Conservation (phyloP, 192 early-diverging fungal species). For the Linnemannia zychae region DNA sequence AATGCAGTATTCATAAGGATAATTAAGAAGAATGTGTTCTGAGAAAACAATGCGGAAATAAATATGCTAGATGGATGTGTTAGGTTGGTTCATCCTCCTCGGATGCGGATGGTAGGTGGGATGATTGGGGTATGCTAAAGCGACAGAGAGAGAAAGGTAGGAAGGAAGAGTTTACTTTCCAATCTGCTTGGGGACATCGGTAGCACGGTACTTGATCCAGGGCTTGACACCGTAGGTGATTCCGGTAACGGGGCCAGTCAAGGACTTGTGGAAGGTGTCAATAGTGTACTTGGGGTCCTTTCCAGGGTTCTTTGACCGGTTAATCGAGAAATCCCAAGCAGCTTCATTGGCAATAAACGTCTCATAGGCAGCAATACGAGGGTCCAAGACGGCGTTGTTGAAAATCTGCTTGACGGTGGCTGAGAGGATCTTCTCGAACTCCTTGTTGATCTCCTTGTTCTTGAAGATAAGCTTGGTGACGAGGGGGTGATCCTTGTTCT, state of each 20-base stretch:
- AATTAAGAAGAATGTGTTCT: background rate
- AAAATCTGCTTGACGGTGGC: conserved; percentile 24
- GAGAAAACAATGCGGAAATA: background rate
- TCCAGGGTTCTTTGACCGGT: conserved; percentile 42
- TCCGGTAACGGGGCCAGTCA: conserved; percentile 22
- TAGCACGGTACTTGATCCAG: conserved; percentile 27
- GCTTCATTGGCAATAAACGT: conserved; percentile 52
- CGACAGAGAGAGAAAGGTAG: background rate
- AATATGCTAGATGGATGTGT: background rate
- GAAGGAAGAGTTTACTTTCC: background rate
- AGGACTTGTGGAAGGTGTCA: conserved; percentile 23
- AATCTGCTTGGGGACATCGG: conserved; percentile 17
- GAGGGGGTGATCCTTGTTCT: conserved; percentile 36
- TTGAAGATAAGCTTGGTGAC: conserved; percentile 49
- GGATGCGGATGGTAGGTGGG: background rate
- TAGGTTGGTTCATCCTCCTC: background rate
- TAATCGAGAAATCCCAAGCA: conserved; percentile 50
- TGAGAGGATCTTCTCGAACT: conserved; percentile 38
- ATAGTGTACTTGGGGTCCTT: conserved; percentile 26
- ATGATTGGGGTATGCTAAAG: background rate
- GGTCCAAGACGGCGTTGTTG: conserved; percentile 19
- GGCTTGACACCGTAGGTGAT: conserved; percentile 24
- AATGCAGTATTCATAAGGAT: background rate
- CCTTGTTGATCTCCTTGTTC: conserved; percentile 30
- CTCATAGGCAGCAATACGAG: conserved; percentile 44